These are phyloP conservation scores for Echium plantagineum DNA, from an alignment of 257 asterid species.

Conservation along the genomic window DNA sequence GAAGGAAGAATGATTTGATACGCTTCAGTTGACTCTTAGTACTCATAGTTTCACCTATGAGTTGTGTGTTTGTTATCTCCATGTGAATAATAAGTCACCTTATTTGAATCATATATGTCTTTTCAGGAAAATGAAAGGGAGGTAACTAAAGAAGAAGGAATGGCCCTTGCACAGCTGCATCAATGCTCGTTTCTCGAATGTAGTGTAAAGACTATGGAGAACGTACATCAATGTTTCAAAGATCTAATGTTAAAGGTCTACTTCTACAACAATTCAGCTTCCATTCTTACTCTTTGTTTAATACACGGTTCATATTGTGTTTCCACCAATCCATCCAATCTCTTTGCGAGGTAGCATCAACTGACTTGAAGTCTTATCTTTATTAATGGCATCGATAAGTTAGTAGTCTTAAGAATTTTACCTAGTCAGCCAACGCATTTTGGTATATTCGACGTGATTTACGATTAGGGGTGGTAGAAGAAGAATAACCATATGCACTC, in stretches of 20 bases:
- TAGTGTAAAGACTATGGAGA: conserved; percentile 74
- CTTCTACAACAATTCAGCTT: not conserved
- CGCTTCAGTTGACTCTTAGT: not conserved
- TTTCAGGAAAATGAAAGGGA: conserved; percentile 73
- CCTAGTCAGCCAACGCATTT: not conserved
- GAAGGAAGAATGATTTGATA: not conserved
- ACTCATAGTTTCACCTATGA: not conserved
- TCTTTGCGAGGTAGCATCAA: not conserved
- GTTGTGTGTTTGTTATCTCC: not conserved
- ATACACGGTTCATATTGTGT: not conserved
- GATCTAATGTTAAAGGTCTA: conserved; percentile 60
- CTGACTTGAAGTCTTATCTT: not conserved
- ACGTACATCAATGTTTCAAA: conserved; percentile 60
- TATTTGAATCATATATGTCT: not conserved
- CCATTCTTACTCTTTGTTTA: not conserved
- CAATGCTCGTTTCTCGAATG: conserved; percentile 60
- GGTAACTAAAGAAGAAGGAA: conserved; percentile 66
- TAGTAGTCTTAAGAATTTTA: not conserved
- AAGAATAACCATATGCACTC: not conserved
- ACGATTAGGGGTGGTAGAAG: not conserved
- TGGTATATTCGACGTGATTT: too few species aligned
- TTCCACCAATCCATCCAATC: not conserved
- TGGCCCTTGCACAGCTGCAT: conserved; percentile 56
- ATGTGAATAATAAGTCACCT: not conserved
- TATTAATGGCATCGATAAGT: not conserved